Percentiles rank a stretch among this genome's conserved stretches.
phyloP scores from a whole-genome alignment of 495 filamentous ascomycete genomes.

The Hypoxylon lienhwacheense region DNA sequence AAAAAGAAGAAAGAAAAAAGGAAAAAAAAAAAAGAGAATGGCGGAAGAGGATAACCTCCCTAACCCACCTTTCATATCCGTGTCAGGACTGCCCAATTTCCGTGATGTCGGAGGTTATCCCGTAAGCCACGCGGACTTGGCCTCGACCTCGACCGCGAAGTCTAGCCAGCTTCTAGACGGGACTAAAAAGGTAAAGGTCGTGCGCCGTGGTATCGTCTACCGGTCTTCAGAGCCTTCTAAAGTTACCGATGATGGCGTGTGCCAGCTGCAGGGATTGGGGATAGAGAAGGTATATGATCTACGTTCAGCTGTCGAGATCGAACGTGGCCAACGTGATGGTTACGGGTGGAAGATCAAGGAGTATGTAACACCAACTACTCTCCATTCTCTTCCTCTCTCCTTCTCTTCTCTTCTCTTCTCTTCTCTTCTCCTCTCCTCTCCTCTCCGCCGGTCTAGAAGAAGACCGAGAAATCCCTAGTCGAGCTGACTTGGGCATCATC shows the following conservation, averaged over 20 bases:
- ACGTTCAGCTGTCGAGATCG: conserved; percentile 57
- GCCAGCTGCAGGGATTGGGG: conserved; percentile 53
- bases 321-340: conserved; percentile 37
- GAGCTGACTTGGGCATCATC: too few relatives aligned
- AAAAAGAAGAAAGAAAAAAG: neutral
- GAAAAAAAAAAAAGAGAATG: neutral
- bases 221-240: conserved; percentile 60
- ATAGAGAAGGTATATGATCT: conserved; percentile 68
- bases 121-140: conserved; percentile 28
- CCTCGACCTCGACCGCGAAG: neutral
- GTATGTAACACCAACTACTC: too few relatives aligned
- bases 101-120: conserved; percentile 61
- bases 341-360: conserved; percentile 40
- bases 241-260: conserved; percentile 55
- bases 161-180: conserved; percentile 16
- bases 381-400: too few relatives aligned
- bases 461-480: too few relatives aligned
- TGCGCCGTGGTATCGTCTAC: conserved; percentile 56
- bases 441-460: too few relatives aligned
- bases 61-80: conserved; percentile 55
- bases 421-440: too few relatives aligned
- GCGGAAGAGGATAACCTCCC: conserved; percentile 32
- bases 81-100: conserved; percentile 60
- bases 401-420: too few relatives aligned
- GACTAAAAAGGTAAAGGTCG: conserved; percentile 33